Conservation (phyloP, 345 rosid genomes). For the Laguncularia racemosa region DNA sequence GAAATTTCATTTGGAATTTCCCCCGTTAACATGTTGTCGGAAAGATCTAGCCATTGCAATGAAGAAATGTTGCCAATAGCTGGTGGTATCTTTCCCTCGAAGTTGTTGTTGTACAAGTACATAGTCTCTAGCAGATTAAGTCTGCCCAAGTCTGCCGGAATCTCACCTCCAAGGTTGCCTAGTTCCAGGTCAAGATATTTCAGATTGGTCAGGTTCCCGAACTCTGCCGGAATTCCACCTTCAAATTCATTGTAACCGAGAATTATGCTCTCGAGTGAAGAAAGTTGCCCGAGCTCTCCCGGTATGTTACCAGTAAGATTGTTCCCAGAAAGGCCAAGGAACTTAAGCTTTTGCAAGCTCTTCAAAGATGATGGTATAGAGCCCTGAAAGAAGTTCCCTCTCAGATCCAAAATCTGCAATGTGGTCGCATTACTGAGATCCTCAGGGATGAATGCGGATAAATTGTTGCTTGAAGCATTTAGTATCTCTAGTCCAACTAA, state of each 20-base stretch:
- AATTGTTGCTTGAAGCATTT: conserved; percentile 82
- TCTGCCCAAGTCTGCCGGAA: conserved; percentile 71
- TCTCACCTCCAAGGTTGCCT: conserved; percentile 60
- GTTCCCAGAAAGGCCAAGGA: conserved; percentile 84
- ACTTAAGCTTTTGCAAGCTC: conserved; percentile 63
- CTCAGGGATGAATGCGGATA: conserved; percentile 63
- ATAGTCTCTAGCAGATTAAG: conserved; percentile 51
- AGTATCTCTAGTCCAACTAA: conserved; percentile 44
- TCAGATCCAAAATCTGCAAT: conserved; percentile 68
- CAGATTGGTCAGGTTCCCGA: conserved; percentile 66
- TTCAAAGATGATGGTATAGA: conserved; percentile 56
- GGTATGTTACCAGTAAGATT: conserved; percentile 81
- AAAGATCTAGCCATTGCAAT: conserved; percentile 67
- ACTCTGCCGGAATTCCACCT: conserved; percentile 61
- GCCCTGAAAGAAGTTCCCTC: conserved; percentile 84
- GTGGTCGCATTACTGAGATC: conserved; percentile 60
- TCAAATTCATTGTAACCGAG: conserved; percentile 80
- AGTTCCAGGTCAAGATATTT: conserved; percentile 76
- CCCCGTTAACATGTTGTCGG: conserved; percentile 57
- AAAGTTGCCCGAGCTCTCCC: conserved; percentile 56
- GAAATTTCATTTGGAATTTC: conserved; percentile 54
- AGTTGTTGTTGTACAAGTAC: conserved; percentile 60
- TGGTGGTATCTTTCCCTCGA: conserved; percentile 58
- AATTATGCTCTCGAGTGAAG: conserved; percentile 70
- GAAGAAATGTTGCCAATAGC: conserved; percentile 57